Conservation (phyloP, 2,329 filamentous ascomycete species). For the Alternaria rosae region DNA sequence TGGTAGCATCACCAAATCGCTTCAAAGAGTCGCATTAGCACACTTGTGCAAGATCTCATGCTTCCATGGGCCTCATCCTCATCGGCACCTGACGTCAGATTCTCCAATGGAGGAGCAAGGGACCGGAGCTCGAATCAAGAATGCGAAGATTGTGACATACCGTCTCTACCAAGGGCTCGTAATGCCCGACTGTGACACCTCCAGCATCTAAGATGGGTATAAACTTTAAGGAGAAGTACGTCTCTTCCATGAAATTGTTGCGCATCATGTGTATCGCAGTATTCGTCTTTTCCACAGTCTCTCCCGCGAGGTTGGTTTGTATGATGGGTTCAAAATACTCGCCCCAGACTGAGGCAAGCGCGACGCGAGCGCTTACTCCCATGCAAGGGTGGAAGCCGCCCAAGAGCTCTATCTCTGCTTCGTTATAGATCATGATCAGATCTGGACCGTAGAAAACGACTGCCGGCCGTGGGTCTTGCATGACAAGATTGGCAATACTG, state of each 20-base stretch:
- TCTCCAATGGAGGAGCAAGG: not conserved
- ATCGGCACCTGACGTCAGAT: not conserved
- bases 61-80: not conserved
- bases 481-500: constrained; percentile 78
- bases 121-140: not conserved
- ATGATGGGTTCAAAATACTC: constrained; percentile 35
- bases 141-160: constrained; percentile 53
- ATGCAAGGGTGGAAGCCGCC: constrained; percentile 61
- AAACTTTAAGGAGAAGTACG: constrained; percentile 80
- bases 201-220: constrained; percentile 75
- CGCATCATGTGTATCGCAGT: constrained; percentile 74
- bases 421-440: constrained; percentile 50
- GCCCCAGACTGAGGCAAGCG: constrained; percentile 72
- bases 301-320: constrained; percentile 27
- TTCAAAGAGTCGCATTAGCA: not conserved
- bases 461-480: constrained; percentile 63
- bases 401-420: constrained; percentile 42
- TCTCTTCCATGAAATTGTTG: constrained; percentile 74
- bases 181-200: constrained; percentile 74
- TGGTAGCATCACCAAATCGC: no score
- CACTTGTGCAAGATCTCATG: not conserved
- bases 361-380: constrained; percentile 66
- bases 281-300: constrained; percentile 60
- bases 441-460: constrained; percentile 63
- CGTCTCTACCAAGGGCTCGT: constrained; percentile 80